A percentile compares a stretch with the other conserved stretches of the same genome.
phyloP scores from a whole-genome alignment of 2,329 filamentous ascomycete species.

The Penicillium sp. region DNA sequence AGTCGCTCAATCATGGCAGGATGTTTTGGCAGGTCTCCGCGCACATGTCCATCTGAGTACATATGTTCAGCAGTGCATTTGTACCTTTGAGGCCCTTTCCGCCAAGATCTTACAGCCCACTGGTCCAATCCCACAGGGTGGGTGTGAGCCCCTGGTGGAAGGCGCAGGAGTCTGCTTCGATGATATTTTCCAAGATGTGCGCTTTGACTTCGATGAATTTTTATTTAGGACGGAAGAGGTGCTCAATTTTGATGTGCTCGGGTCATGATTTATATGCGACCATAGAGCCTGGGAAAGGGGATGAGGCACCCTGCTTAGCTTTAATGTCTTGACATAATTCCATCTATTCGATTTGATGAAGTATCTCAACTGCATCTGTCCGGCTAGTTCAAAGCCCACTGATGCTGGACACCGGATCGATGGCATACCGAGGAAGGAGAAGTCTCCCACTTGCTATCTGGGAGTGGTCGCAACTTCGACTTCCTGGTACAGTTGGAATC shows the following conservation, averaged over 20 bases:
- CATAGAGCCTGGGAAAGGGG: too few relatives aligned
- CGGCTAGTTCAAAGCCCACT: too few relatives aligned
- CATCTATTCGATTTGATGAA: too few relatives aligned
- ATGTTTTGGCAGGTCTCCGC: constrained; percentile 17
- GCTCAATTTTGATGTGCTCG: background rate
- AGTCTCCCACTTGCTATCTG: too few relatives aligned
- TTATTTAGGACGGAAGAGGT: background rate
- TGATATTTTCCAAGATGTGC: background rate
- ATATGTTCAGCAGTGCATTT: constrained; percentile 5
- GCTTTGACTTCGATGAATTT: background rate
- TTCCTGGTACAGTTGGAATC: too few relatives aligned
- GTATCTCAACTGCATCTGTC: too few relatives aligned
- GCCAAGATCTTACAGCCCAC: background rate
- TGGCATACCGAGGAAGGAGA: too few relatives aligned
- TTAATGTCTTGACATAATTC: too few relatives aligned
- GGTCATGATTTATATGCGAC: too few relatives aligned
- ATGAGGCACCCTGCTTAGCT: too few relatives aligned
- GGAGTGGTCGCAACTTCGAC: too few relatives aligned
- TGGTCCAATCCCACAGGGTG: background rate
- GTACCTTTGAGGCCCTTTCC: constrained; percentile 1
- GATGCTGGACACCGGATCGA: too few relatives aligned
- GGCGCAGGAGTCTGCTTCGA: background rate
- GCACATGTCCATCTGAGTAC: constrained; percentile 2
- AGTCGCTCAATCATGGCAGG: constrained; percentile 30
- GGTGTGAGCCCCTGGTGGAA: background rate